These are phyloP conservation scores for Tolypocladium tropicale DNA, from an alignment of 2,329 filamentous ascomycete genomes.

Conservation along the genomic window DNA sequence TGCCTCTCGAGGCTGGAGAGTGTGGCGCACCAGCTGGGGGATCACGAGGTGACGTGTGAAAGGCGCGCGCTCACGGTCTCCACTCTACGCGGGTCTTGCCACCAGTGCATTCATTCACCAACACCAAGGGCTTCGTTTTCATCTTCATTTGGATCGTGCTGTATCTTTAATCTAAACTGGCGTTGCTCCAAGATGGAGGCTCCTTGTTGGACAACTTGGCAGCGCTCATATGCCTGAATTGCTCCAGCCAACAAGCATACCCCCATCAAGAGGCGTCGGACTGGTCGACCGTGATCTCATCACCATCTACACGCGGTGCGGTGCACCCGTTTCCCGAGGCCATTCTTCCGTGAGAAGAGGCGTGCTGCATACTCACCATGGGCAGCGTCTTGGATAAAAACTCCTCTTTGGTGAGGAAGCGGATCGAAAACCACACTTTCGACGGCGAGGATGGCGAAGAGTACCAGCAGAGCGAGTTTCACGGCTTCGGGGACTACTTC, in stretches of 20 bases:
- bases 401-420: constrained; percentile 50
- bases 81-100: constrained; percentile 24
- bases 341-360: no score
- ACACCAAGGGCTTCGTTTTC: not conserved
- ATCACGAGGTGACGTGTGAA: constrained; percentile 32
- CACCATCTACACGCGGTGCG: not conserved
- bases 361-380: constrained; percentile 29
- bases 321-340: not conserved
- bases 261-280: not conserved
- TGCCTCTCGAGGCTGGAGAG: constrained; percentile 6
- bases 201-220: not conserved
- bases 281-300: not conserved
- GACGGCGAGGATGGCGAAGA: constrained; percentile 79
- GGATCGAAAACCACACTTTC: constrained; percentile 60
- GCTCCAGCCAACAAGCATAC: not conserved
- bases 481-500: constrained; percentile 86
- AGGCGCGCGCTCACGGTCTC: constrained; percentile 13
- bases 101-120: constrained; percentile 1
- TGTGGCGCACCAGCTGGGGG: constrained; percentile 11
- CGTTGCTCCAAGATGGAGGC: not conserved
- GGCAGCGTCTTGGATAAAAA: constrained; percentile 52
- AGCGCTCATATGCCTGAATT: no score
- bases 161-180: not conserved
- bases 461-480: constrained; percentile 78
- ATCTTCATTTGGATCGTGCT: no score